phyloP scores from a whole-genome alignment of 2,329 filamentous ascomycete species.

The Talaromyces sp. region DNA sequence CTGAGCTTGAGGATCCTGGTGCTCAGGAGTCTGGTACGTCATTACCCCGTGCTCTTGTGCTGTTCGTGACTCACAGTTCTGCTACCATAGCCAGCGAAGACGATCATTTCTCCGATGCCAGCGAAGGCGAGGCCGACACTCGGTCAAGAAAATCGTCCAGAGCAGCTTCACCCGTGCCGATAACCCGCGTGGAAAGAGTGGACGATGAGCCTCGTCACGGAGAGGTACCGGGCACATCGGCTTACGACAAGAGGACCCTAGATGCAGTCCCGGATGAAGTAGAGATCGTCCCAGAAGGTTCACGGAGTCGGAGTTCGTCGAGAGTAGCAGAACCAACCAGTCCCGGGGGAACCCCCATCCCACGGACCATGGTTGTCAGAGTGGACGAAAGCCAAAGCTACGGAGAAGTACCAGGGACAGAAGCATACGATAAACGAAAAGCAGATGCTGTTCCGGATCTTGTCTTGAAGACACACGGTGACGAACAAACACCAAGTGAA shows the following conservation, averaged over 20 bases:
- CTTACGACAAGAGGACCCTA: conserved; percentile 55
- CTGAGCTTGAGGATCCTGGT: conserved; percentile 55
- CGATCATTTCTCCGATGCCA: conserved; percentile 65
- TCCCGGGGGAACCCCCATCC: conserved; percentile 53
- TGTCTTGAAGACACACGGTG: conserved; percentile 49
- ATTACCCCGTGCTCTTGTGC: not conserved
- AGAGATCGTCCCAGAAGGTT: conserved; percentile 53
- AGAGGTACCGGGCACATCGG: conserved; percentile 59
- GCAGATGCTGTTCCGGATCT: conserved; percentile 60
- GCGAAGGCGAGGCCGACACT: conserved; percentile 50
- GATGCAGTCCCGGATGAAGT: conserved; percentile 64
- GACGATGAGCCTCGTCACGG: conserved; percentile 58
- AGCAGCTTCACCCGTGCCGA: conserved; percentile 54
- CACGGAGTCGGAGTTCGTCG: conserved; percentile 41
- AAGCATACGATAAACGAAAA: conserved; percentile 54
- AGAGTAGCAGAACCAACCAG: conserved; percentile 42
- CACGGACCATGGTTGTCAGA: conserved; percentile 60
- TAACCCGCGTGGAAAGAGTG: conserved; percentile 61
- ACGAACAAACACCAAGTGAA: conserved; percentile 27
- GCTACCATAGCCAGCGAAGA: conserved; percentile 49
- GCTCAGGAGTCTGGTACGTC: conserved; percentile 54
- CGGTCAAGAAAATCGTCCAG: conserved; percentile 38
- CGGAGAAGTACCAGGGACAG: conserved; percentile 61
- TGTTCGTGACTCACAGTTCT: conserved; percentile 3
- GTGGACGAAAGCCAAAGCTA: conserved; percentile 58